These are phyloP conservation scores for Thymus quinquecostatus DNA, from an alignment of 257 asterid genomes.

Conservation along the genomic window DNA sequence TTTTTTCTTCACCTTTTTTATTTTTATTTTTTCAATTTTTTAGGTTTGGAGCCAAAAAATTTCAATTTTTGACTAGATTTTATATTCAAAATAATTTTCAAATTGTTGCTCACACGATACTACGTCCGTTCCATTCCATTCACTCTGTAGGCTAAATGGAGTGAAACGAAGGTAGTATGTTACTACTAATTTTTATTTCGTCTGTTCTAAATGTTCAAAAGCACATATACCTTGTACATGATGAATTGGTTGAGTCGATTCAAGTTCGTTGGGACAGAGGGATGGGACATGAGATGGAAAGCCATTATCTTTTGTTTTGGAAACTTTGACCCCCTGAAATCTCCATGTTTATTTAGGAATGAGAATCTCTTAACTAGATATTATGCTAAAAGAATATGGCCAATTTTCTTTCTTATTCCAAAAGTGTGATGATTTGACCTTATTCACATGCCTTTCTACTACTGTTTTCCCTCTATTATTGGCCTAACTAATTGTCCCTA, in stretches of 20 bases:
- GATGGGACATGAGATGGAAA: background rate
- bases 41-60: conserved; percentile 33
- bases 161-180: too few species aligned
- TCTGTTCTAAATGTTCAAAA: too few species aligned
- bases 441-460: background rate
- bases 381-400: background rate
- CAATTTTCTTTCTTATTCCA: conserved; percentile 15
- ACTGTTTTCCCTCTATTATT: background rate
- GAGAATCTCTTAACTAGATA: conserved; percentile 26
- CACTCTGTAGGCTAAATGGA: too few species aligned
- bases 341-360: conserved; percentile 11
- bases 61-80: conserved; percentile 21
- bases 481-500: background rate
- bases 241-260: too few species aligned
- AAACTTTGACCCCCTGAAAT: conserved; percentile 12
- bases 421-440: conserved; percentile 9
- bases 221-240: too few species aligned
- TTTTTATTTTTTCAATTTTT: conserved; percentile 31
- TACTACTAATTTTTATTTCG: too few species aligned
- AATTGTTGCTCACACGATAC: background rate
- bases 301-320: background rate
- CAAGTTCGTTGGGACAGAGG: too few species aligned
- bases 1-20: conserved; percentile 37
- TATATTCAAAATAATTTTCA: conserved; percentile 2
- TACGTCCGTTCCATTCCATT: too few species aligned